phyloP scores from a whole-genome alignment of 2,329 filamentous ascomycete genomes.

The Alternaria infectoria region DNA sequence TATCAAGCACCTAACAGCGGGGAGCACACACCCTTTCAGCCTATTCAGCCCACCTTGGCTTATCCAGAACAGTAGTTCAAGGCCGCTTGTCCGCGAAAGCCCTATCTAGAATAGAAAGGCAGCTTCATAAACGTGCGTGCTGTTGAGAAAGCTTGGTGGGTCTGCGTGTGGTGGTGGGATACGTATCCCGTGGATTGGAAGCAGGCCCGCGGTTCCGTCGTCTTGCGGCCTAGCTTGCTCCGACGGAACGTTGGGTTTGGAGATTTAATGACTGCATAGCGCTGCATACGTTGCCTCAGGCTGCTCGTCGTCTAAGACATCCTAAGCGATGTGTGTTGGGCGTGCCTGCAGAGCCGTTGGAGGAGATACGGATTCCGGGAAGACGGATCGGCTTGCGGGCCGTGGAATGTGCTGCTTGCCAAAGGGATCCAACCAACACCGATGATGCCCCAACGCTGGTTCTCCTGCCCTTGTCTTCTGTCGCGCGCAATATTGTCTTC shows the following conservation, averaged over 20 bases:
- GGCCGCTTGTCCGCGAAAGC: neutral
- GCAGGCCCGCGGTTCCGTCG: constrained; percentile 13
- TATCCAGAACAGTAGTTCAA: neutral
- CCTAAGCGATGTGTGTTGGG: neutral
- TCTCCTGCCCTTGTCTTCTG: neutral
- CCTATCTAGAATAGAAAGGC: neutral
- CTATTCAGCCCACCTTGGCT: constrained; percentile 15
- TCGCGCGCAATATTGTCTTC: neutral
- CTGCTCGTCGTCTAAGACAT: neutral
- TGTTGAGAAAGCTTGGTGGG: neutral
- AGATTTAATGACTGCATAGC: neutral
- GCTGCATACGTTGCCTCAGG: neutral
- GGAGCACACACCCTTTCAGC: constrained; percentile 14
- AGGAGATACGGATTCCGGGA: constrained; percentile 1
- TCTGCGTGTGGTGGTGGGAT: neutral
- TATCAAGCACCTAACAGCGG: constrained; percentile 2
- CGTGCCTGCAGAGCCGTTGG: neutral
- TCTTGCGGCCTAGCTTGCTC: neutral
- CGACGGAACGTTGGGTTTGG: neutral
- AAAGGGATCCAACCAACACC: neutral
- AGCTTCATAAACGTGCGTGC: neutral
- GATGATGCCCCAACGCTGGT: neutral
- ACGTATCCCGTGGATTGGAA: constrained; percentile 3
- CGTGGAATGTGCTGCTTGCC: neutral
- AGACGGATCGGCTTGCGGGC: constrained; percentile 15